Evolutionary conservation across 1,139 yeast genomes (phyloP).

Genomic region (Candida mesenterica): DNA sequence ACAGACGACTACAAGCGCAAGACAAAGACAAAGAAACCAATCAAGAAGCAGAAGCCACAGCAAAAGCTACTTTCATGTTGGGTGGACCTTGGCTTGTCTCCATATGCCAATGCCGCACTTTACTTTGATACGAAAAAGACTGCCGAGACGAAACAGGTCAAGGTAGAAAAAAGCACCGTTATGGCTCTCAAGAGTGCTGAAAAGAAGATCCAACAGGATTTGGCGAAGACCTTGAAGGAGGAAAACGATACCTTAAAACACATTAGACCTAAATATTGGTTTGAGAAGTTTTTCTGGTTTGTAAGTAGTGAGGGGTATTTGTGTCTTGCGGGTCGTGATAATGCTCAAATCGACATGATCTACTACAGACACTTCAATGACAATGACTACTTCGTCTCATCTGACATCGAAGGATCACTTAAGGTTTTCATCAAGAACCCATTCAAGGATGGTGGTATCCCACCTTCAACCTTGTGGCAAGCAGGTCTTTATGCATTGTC

Average conservation of each 20-base stretch:
- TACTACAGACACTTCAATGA: conserved; percentile 74
- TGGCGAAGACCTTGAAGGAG: conserved; percentile 63
- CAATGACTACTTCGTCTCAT: conserved; percentile 69
- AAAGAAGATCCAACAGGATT: conserved; percentile 69
- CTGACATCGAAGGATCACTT: conserved; percentile 73
- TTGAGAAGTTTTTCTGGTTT: conserved; percentile 94
- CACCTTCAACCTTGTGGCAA: conserved; percentile 73
- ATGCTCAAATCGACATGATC: conserved; percentile 78
- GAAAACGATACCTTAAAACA: conserved; percentile 63
- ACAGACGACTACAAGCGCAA: conserved; percentile 12
- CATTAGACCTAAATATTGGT: conserved; percentile 77
- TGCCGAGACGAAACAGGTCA: conserved; percentile 75
- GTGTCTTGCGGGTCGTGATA: conserved; percentile 84
- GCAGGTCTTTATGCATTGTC: conserved; percentile 85
- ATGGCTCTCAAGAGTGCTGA: conserved; percentile 86
- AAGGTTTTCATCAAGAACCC: conserved; percentile 83
- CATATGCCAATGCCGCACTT: conserved; percentile 87
- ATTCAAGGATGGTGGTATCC: conserved; percentile 54
- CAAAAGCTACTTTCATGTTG: conserved; percentile 47
- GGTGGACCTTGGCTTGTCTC: conserved; percentile 68
- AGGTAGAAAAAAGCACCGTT: conserved; percentile 76
- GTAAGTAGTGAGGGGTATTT: conserved; percentile 84
- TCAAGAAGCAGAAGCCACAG: conserved; percentile 14
- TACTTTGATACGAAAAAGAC: conserved; percentile 78
- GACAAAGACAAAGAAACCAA: conserved; percentile 10